Conservation (phyloP, 192 early-diverging fungal genomes). For the Backusella liffmaniae region DNA sequence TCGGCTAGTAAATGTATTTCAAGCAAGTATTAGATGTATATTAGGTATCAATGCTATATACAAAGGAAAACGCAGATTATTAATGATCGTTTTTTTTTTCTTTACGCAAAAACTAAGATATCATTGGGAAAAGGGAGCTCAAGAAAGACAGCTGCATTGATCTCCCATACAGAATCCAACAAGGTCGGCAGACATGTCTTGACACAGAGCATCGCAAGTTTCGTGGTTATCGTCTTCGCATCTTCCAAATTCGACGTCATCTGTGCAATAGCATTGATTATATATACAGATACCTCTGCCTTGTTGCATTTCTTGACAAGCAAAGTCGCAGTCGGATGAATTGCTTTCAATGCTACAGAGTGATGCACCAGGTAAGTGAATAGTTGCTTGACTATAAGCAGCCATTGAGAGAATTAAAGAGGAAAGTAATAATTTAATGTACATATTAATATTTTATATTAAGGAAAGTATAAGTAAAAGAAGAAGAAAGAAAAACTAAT, state of each 20-base stretch:
- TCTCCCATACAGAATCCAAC: constrained; percentile 17
- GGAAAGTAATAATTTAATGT: constrained; percentile 2
- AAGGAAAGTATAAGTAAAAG: constrained; percentile 1
- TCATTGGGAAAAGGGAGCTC: not conserved
- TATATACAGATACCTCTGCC: constrained; percentile 12
- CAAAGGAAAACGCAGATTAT: not conserved
- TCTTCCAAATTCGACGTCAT: not conserved
- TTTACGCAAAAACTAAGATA: not conserved
- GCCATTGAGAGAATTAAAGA: not conserved
- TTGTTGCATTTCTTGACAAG: constrained; percentile 7
- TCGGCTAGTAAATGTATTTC: not conserved
- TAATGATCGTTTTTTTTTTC: not conserved
- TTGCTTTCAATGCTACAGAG: not conserved
- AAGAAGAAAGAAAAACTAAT: not conserved
- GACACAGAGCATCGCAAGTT: constrained; percentile 18
- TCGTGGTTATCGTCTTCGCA: constrained; percentile 19
- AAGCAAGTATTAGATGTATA: constrained; percentile 5
- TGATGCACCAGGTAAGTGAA: not conserved
- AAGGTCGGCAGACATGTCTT: constrained; percentile 12
- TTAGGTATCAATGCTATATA: not conserved
- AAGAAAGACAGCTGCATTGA: constrained; percentile 17
- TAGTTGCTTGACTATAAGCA: not conserved
- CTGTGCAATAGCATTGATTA: constrained; percentile 14
- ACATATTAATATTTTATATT: not conserved
- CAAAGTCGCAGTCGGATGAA: constrained; percentile 10